Base-by-base conservation (phyloP, 1,284 basidiomycete genomes). In the Heterobasidion occidentale region DNA sequence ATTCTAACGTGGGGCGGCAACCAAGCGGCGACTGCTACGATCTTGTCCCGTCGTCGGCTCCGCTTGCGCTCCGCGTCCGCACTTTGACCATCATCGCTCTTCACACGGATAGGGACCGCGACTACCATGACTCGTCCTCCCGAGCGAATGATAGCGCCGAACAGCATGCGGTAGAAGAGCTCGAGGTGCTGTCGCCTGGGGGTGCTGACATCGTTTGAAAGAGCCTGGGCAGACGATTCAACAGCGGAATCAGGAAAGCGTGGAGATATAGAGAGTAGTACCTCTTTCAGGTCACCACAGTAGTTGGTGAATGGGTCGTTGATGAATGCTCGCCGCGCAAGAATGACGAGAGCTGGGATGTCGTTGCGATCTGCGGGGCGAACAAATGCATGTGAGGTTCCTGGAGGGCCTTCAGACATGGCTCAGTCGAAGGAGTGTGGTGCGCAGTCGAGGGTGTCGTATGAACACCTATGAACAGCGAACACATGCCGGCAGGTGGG, bases 261-360 rank as follows among this genome's bases (percentile, higher is more conserved):
- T n/a, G 34, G 9, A 7, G 4, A 38, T 14, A 17, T 33, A 33
- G 33, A 46, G 35, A 38, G 3, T 44, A 14, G 12, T 9, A 47
- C 45, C 45, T 46, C 9, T 35, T 46, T 46, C 44, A 46, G 44
- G 35, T n/a, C 27, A 7, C 11, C 52, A 14, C 19, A 17, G 9
- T 54, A 54, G 44, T 34, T 54, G 27, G 42, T 20, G 19, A 3
- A 15, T 2, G 52, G 44, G 17, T 54, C 52, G 12, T 46, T 35
- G 52, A 54, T 54, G n/a, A 54, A 54, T 34, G 52, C 45, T 33
- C 44, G n/a, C 7, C 52, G 52, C 15, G 51, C 51, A 27, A 27
- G 27, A 27, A 27, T 5, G 27, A 27, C 27, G 27, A 27, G 27
- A 27, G 27, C 27, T 27, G 27, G 27, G 27, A 27, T 27, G 27